phyloP scores from a whole-genome alignment of 2,329 filamentous ascomycete genomes.

The Xylaria sp. region DNA sequence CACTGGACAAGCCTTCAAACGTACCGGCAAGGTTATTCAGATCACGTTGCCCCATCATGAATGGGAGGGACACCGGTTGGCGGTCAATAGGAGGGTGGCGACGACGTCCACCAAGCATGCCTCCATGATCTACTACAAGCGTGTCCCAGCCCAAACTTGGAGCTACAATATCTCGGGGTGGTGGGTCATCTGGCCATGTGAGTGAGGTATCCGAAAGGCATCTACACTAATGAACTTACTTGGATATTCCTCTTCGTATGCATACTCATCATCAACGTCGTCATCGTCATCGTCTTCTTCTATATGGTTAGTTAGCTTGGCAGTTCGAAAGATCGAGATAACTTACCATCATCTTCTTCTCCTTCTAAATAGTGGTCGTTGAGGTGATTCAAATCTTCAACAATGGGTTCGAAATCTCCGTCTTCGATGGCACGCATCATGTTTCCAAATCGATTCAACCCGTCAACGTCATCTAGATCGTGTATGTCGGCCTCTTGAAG shows the following conservation, averaged over 20 bases:
- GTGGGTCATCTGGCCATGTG: conserved; percentile 53
- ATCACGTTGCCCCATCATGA: conserved; percentile 48
- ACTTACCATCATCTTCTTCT: conserved; percentile 65
- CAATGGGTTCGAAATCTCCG: conserved; percentile 58
- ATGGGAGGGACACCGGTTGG: conserved; percentile 66
- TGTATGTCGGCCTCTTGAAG: conserved; percentile 63
- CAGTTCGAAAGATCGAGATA: conserved; percentile 37
- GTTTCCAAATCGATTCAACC: conserved; percentile 57
- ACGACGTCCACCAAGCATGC: conserved; percentile 57
- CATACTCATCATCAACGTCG: conserved; percentile 73
- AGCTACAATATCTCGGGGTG: conserved; percentile 55
- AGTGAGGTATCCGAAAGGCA: conserved; percentile 3
- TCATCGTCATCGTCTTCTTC: conserved; percentile 72
- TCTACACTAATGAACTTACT: conserved; percentile 54
- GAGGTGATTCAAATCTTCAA: conserved; percentile 61
- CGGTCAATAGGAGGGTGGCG: conserved; percentile 66
- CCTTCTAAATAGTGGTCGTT: conserved; percentile 65
- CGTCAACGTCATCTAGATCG: conserved; percentile 56
- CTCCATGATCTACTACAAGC: conserved; percentile 58
- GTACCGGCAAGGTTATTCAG: conserved; percentile 44
- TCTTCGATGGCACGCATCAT: conserved; percentile 67
- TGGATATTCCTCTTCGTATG: conserved; percentile 68
- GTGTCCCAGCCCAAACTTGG: conserved; percentile 67
- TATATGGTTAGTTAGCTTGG: conserved; percentile 43
- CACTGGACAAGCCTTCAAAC: conserved; percentile 29